phyloP scores from a whole-genome alignment of 2,329 filamentous ascomycete genomes.

The Pezicula radicicola region DNA sequence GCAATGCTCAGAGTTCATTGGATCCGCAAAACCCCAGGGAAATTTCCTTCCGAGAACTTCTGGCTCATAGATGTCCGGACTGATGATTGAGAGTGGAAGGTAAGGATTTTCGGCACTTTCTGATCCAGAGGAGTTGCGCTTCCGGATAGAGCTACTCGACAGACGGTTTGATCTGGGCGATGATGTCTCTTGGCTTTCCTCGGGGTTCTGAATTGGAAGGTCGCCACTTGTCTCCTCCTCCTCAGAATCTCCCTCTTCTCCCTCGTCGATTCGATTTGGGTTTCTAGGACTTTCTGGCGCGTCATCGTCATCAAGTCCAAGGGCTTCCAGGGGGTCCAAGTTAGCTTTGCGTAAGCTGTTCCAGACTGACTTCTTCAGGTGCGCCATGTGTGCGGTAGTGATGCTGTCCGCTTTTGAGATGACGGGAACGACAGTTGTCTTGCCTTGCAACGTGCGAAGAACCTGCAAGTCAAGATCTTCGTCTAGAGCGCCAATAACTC shows the following conservation, averaged over 20 bases:
- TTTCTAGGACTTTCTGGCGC: slow-evolving; percentile 49
- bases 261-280: slow-evolving; percentile 50
- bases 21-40: slow-evolving; percentile 95
- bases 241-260: slow-evolving; percentile 40
- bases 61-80: slow-evolving; percentile 86
- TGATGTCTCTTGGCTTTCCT: slow-evolving; percentile 23
- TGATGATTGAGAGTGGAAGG: slow-evolving; percentile 88
- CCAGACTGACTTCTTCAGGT: slow-evolving; percentile 89
- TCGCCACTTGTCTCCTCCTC: slow-evolving; percentile 29
- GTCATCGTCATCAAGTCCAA: slow-evolving; percentile 77
- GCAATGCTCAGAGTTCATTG: slow-evolving; percentile 87
- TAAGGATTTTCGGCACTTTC: slow-evolving; percentile 58
- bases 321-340: slow-evolving; percentile 82
- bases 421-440: slow-evolving; percentile 92
- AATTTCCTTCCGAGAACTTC: slow-evolving; percentile 80
- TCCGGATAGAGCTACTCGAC: slow-evolving; percentile 28
- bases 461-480: slow-evolving; percentile 90
- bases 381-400: slow-evolving; percentile 90
- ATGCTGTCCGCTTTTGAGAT: slow-evolving; percentile 97
- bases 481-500: slow-evolving; percentile 68
- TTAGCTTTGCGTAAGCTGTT: slow-evolving; percentile 81
- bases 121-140: slow-evolving; percentile 34
- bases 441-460: slow-evolving; percentile 80
- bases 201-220: slow-evolving; percentile 31
- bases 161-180: slow-evolving; percentile 26